A percentile compares a stretch with the other conserved stretches of the same genome.
Conservation (phyloP, 495 filamentous ascomycete genomes). For the Daldinia grandis region DNA sequence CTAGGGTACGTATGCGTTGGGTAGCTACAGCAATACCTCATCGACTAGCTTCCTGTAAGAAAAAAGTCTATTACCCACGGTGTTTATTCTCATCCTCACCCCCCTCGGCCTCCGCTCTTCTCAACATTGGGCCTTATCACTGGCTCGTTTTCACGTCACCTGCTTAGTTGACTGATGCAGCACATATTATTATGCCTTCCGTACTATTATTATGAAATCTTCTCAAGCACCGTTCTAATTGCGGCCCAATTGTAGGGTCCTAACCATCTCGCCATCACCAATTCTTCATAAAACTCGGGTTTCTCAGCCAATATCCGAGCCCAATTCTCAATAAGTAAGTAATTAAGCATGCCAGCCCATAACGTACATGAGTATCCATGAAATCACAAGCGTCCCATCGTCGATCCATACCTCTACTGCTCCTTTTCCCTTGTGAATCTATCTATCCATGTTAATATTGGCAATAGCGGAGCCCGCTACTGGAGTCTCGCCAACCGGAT, state of each 20-base stretch:
- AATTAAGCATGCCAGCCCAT: slow-evolving; percentile 24
- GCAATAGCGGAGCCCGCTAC: slow-evolving; percentile 37
- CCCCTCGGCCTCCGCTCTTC: slow-evolving; percentile 4
- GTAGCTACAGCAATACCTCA: slow-evolving; percentile 22
- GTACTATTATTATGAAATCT: slow-evolving; percentile 21
- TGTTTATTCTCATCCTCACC: slow-evolving; percentile 4
- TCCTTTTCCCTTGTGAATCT: slow-evolving; percentile 9
- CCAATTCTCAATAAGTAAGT: slow-evolving; percentile 22
- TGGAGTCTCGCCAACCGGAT: slow-evolving; percentile 23
- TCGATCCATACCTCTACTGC: slow-evolving; percentile 34
- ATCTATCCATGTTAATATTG: slow-evolving; percentile 42
- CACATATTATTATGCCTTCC: slow-evolving; percentile 20
- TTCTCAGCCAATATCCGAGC: slow-evolving; percentile 12
- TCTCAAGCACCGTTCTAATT: slow-evolving; percentile 22
- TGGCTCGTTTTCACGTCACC: slow-evolving; percentile 29
- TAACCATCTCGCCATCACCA: slow-evolving; percentile 1
- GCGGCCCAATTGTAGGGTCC: slow-evolving; percentile 32
- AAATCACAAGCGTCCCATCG: slow-evolving; percentile 25
- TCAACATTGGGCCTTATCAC: slow-evolving; percentile 22
- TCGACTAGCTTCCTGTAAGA: slow-evolving; percentile 2
- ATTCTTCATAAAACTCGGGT: slow-evolving; percentile 2
- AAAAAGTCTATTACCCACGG: background rate
- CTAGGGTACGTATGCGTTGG: slow-evolving; percentile 36
- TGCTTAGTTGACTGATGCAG: slow-evolving; percentile 23
- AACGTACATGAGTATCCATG: slow-evolving; percentile 30